These are phyloP conservation scores for Tuber aestivum DNA, from an alignment of 495 filamentous ascomycete species.

Conservation along the genomic window DNA sequence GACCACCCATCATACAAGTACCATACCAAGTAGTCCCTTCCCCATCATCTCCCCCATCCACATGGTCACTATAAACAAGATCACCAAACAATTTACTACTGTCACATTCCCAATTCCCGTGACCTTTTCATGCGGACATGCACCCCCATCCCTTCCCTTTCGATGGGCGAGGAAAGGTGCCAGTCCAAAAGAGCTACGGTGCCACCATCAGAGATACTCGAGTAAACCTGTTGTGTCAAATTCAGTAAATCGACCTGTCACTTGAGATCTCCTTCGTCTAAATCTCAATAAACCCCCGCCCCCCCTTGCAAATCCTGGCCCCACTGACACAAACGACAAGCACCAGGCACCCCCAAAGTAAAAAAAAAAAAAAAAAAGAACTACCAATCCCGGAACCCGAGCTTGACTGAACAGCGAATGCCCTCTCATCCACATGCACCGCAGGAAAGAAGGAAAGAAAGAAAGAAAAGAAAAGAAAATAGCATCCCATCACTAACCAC, in stretches of 20 bases:
- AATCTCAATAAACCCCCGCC: neutral
- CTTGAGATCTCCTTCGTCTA: conserved; percentile 4
- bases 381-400: neutral
- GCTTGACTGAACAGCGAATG: neutral
- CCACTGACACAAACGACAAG: neutral
- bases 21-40: neutral
- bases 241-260: conserved; percentile 4
- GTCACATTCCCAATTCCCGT: neutral
- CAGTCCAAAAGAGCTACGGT: neutral
- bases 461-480: conserved; percentile 19
- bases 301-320: neutral
- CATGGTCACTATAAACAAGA: neutral
- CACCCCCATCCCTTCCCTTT: neutral
- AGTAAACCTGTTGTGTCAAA: neutral
- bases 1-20: neutral
- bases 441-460: conserved; percentile 14
- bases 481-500: neutral
- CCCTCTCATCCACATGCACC: neutral
- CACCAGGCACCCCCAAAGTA: conserved; percentile 13
- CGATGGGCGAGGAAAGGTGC: neutral
- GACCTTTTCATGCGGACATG: neutral
- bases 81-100: neutral
- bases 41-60: neutral
- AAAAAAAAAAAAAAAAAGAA: conserved; percentile 17
- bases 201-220: neutral